Evolutionary conservation across 108 stramenopile genomes (phyloP).

Genomic region (Schizochytrium sp.): DNA sequence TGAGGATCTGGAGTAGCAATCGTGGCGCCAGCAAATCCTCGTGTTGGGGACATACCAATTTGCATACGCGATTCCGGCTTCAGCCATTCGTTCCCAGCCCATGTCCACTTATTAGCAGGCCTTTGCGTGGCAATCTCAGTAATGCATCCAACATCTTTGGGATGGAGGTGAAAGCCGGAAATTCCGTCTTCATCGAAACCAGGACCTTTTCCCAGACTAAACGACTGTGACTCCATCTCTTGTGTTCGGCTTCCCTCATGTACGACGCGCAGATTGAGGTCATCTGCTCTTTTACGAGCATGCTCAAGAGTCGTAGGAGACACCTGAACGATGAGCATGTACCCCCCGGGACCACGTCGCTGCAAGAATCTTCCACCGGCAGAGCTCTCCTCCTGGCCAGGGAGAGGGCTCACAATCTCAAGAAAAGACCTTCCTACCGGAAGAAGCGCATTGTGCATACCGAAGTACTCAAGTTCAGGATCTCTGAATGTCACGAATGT

Average conservation of each 20-base stretch:
- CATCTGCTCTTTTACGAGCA: neutral
- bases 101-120: conserved; percentile 51
- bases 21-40: conserved; percentile 48
- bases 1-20: conserved; percentile 27
- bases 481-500: conserved; percentile 44
- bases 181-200: conserved; percentile 36
- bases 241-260: conserved; percentile 53
- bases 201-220: neutral
- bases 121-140: conserved; percentile 19
- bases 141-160: conserved; percentile 38
- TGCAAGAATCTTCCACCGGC: conserved; percentile 15
- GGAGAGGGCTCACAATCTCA: conserved; percentile 43
- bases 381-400: conserved; percentile 23
- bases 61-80: conserved; percentile 34
- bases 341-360: conserved; percentile 22
- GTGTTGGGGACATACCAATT: conserved; percentile 31
- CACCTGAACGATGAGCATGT: conserved; percentile 61
- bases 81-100: conserved; percentile 54
- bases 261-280: neutral
- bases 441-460: conserved; percentile 28
- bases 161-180: conserved; percentile 58
- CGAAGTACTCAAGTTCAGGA: conserved; percentile 11
- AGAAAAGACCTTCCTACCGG: conserved; percentile 34
- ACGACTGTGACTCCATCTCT: conserved; percentile 30
- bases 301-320: neutral